These are phyloP conservation scores for Aspergillus sp. DNA, from an alignment of 2,329 filamentous ascomycete genomes.

Conservation along the genomic window DNA sequence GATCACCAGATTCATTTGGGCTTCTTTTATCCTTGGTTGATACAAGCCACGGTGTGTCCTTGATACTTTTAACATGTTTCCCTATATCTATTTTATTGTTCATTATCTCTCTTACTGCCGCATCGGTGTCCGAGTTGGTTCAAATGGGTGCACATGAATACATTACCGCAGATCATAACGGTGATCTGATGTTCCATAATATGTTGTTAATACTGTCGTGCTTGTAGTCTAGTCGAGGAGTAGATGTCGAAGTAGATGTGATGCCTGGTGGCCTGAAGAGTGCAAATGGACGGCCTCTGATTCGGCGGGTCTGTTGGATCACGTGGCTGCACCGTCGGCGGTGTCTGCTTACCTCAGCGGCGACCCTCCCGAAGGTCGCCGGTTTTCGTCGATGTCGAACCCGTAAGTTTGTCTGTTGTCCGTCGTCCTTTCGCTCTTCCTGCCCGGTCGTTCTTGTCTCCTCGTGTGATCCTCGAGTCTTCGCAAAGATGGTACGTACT, in stretches of 20 bases:
- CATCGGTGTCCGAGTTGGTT: background rate
- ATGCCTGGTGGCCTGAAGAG: background rate
- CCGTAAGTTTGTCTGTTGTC: slow-evolving; percentile 10
- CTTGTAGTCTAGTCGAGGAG: too few relatives aligned
- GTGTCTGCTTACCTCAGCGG: slow-evolving; percentile 27
- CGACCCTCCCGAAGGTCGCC: slow-evolving; percentile 28
- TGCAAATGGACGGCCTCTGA: slow-evolving; percentile 17
- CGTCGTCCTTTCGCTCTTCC: slow-evolving; percentile 16
- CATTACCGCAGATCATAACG: background rate
- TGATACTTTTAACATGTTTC: background rate
- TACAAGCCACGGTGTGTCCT: slow-evolving; percentile 16
- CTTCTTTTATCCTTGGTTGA: slow-evolving; percentile 6
- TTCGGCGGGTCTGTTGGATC: slow-evolving; percentile 13
- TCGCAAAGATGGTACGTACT: slow-evolving; percentile 33
- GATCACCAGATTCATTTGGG: background rate
- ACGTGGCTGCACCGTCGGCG: slow-evolving; percentile 19
- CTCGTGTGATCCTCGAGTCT: slow-evolving; percentile 22
- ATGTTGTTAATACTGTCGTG: background rate
- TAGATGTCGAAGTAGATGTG: background rate
- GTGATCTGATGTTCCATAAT: background rate
- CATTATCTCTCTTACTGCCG: background rate
- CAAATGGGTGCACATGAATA: background rate
- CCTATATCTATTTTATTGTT: background rate
- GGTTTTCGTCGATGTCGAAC: slow-evolving; percentile 33
- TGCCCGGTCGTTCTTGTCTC: slow-evolving; percentile 27